Base-by-base conservation (phyloP, 371 early-diverging fungal genomes). In the Mucor plumbeus region DNA sequence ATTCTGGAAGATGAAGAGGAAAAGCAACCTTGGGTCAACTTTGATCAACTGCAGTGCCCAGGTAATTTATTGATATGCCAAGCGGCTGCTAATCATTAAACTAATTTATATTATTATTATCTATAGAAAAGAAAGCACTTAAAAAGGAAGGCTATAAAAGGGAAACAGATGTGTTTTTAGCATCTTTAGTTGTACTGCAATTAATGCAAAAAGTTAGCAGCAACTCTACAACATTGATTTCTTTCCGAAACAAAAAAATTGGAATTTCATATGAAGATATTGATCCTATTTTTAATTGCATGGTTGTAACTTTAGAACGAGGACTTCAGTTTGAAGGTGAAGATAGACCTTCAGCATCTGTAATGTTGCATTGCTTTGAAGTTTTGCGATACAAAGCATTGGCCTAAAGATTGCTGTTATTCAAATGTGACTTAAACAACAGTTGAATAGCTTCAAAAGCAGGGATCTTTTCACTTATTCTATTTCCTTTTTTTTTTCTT, bases 1-100 rank as follows among this genome's bases (percentile, higher is more conserved):
- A 5, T 19, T 0, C 40, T 69, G 4, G 15, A 59, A 19, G 14
- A 21, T 1, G 2, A 5, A 1, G 31, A 19, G 6, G 19, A 17
- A 3, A 6, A 8, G 1, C 53, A 44, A 13, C 17, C 40, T 7
- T 71, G 71, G 71, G 55, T 64, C 9, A n/a, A 53, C 38, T 9
- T 50, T 3, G n/a, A 35, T 33, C 15, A 19, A 7, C 0, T 64
- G n/a, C 0, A 7, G 0, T 59, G 36, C 40, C 64, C 69, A 39
- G 69, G 67, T 61, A 43, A 66, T 15, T 1, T 9, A 38, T 34
- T 0, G 3, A 10, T 13, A 33, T 10, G 21, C 21, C 0, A n/a
- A 19, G 21, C 21, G 21, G 19, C 17, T n/a, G 15, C 5, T 5
- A 14, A 15, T 15, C n/a, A 15, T 43, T 26, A 3, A 13, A 14